phyloP scores from a whole-genome alignment of 805 yeast genomes.

The Helenozyma rhizophorensis region DNA sequence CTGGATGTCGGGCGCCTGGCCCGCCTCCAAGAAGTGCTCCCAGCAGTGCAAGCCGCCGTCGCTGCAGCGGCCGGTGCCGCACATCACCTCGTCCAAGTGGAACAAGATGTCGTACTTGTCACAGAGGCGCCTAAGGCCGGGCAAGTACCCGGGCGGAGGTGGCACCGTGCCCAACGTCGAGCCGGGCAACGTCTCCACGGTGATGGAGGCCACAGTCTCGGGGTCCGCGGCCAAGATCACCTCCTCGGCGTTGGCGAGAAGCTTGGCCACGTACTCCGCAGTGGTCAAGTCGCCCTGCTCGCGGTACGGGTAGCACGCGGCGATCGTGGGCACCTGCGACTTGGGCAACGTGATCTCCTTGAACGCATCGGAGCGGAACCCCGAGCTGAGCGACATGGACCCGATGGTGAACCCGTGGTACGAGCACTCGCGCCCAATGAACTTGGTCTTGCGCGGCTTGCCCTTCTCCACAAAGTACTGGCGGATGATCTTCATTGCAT shows the following conservation, averaged over 20 bases:
- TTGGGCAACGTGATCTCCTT: constrained; percentile 19
- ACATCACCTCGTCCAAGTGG: constrained; percentile 52
- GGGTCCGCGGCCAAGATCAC: constrained; percentile 23
- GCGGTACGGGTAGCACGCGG: constrained; percentile 26
- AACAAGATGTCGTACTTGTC: constrained; percentile 47
- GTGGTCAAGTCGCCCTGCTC: constrained; percentile 19
- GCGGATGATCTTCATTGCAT: constrained; percentile 23
- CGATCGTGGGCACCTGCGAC: constrained; percentile 17
- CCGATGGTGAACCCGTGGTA: constrained; percentile 51
- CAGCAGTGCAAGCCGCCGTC: constrained; percentile 26
- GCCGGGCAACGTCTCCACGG: constrained; percentile 27
- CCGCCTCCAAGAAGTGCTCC: constrained; percentile 24
- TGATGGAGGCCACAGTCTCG: constrained; percentile 23
- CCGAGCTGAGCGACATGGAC: constrained; percentile 31
- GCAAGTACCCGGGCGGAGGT: constrained; percentile 24
- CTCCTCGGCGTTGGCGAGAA: constrained; percentile 21
- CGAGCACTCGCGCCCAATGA: constrained; percentile 40
- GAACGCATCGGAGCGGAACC: constrained; percentile 17
- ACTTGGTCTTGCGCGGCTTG: constrained; percentile 35
- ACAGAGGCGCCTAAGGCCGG: constrained; percentile 38
- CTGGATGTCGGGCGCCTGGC: constrained; percentile 28
- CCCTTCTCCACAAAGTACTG: constrained; percentile 37
- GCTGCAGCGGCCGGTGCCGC: constrained; percentile 46
- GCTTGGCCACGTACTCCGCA: constrained; percentile 20
- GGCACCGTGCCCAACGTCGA: constrained; percentile 24